Evolutionary conservation across 768 basidiomycete genomes (phyloP).

Genomic region (Pseudohyphozyma bogoriensis): DNA sequence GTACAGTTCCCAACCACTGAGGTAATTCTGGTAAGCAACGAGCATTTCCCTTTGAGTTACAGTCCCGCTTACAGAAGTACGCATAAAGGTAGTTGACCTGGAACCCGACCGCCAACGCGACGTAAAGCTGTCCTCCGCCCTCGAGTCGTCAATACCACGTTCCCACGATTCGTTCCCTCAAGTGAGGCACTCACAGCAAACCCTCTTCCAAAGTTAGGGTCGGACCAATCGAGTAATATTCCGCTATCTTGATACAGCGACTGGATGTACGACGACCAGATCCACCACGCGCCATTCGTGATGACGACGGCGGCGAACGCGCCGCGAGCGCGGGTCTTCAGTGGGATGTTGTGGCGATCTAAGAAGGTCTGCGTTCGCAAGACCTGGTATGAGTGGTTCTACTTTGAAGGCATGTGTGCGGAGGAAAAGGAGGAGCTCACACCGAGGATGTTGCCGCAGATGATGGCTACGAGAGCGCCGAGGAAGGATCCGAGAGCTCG

Average conservation of each 20-base stretch:
- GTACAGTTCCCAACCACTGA: background rate
- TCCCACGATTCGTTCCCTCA: too few relatives aligned
- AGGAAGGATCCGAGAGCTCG: conserved; percentile 21
- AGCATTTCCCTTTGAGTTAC: too few relatives aligned
- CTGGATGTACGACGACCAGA: conserved; percentile 7
- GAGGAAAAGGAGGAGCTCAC: background rate
- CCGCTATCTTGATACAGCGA: background rate
- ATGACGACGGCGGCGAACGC: background rate
- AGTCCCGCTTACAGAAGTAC: background rate
- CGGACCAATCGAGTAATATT: conserved; percentile 8
- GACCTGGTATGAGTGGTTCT: too few relatives aligned
- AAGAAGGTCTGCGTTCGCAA: background rate
- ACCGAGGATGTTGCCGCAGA: conserved; percentile 11
- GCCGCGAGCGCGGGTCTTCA: conserved; percentile 2
- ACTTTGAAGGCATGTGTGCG: background rate
- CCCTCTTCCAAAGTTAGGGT: conserved; percentile 1
- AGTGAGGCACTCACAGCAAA: background rate
- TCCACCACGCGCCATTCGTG: conserved; percentile 12
- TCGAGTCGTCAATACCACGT: too few relatives aligned
- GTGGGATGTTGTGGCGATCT: background rate
- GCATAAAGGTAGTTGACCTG: background rate
- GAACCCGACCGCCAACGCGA: conserved; percentile 6
- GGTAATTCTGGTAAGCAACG: too few relatives aligned
- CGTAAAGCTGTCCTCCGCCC: background rate
- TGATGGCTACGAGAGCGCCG: conserved; percentile 11